Evolutionary conservation across 805 yeast genomes (phyloP), one percentile per base, ranked within the genome.

Genomic region (Wickerhamiella allomyrinae): DNA sequence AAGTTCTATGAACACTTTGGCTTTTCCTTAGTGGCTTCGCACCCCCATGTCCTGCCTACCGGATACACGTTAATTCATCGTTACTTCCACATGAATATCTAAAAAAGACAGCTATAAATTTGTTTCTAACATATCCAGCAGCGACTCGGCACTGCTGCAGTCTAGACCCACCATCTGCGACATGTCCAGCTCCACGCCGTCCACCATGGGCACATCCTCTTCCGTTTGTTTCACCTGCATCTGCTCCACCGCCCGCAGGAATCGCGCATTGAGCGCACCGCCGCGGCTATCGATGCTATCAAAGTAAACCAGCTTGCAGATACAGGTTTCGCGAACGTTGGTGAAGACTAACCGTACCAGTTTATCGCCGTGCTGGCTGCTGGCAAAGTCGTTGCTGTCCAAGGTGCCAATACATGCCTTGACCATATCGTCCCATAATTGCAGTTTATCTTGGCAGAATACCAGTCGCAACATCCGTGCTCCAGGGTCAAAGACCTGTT

Each of bases 401-500:
- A 45, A 13, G 8, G 22, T 31, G 19, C 45, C 42, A 3, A 42
- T 33, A 13, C 23, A 24, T 13, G 33, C 33, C 7, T 36, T 37
- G n/a, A 42, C 39, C 3, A 23, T 20, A 13, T 45, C 45, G 23
- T 45, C 48, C 48, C 48, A 45, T 13, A 45, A 29, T n/a, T 40
- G 45, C 9, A 42, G 21, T 8, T 33, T 22, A 5, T 23, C 20
- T 8, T 22, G 38, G 27, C 35, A 14, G 13, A 36, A 20, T 4
- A 45, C 37, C 5, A 45, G 20, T 3, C 48, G 20, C 3, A 45
- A 29, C 20, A 11, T 29, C 3, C 45, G 39, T 3, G 29, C 39
- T 2, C 36, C 37, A 2, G 11, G 19, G 5, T 33, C 29, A 33
- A 45, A 42, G 7, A 42, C 21, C 29, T 45, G 45, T 10, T 31